Evolutionary conservation across 768 basidiomycete species (phyloP).

Genomic region (Cystofilobasidium ferigula): DNA sequence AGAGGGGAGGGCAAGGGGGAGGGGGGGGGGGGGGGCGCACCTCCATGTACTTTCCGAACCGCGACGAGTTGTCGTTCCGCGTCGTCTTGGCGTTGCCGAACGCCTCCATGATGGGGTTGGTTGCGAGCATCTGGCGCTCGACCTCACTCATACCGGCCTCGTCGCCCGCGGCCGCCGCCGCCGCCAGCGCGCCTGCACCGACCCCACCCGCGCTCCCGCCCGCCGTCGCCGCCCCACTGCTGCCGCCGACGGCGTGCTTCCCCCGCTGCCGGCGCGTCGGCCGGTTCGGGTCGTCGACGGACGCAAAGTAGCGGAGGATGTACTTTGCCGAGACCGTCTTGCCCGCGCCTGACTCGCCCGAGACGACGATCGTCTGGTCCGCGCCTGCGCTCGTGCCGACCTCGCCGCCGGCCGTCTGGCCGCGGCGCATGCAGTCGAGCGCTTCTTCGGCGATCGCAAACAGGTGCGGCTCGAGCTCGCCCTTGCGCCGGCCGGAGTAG

Average conservation of each 20-base stretch:
- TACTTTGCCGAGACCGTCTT: conserved; percentile 99
- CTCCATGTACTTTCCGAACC: conserved; percentile 99
- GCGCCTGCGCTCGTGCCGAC: conserved; percentile 47
- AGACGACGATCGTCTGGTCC: conserved; percentile 97
- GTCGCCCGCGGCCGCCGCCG: conserved; percentile 29
- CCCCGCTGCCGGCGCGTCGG: conserved; percentile 34
- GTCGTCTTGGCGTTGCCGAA: conserved; percentile 99
- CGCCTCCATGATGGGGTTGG: conserved; percentile 98
- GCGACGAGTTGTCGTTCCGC: conserved; percentile 95
- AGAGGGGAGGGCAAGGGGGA: neutral
- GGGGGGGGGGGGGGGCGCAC: conserved; percentile 42
- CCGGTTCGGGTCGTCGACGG: conserved; percentile 72
- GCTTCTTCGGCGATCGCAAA: conserved; percentile 98
- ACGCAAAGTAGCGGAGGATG: conserved; percentile 98
- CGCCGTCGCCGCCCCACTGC: conserved; percentile 59
- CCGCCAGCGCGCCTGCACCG: neutral
- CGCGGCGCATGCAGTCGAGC: conserved; percentile 86
- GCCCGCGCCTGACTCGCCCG: conserved; percentile 97
- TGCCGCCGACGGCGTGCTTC: conserved; percentile 51
- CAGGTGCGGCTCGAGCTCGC: conserved; percentile 91
- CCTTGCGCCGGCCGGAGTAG: conserved; percentile 80
- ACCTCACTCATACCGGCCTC: conserved; percentile 61
- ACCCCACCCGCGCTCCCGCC: conserved; percentile 25
- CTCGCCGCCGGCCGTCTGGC: conserved; percentile 35
- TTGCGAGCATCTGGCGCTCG: conserved; percentile 92